phyloP scores from a whole-genome alignment of 306 rosid species.

The Fragaria nilgerrensis region DNA sequence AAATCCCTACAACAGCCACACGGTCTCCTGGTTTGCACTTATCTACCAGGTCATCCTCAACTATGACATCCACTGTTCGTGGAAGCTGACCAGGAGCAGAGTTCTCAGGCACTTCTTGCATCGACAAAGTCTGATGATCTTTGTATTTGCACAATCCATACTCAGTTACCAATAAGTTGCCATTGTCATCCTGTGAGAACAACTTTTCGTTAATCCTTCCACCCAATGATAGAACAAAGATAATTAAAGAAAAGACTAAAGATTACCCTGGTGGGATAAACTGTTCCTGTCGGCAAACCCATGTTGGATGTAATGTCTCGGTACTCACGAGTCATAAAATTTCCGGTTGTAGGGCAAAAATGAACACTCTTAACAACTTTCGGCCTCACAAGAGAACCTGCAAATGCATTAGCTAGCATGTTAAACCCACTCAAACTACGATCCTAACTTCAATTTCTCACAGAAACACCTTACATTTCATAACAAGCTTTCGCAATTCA shows the following conservation, averaged over 20 bases:
- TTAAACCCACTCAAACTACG: constrained; percentile 17
- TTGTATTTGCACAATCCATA: constrained; percentile 90
- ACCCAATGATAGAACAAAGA: constrained; percentile 7
- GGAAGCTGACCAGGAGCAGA: constrained; percentile 99
- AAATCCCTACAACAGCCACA: constrained; percentile 82
- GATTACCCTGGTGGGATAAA: constrained; percentile 97
- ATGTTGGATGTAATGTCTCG: constrained; percentile 91
- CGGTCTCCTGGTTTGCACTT: constrained; percentile 99
- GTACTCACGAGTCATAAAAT: constrained; percentile 75
- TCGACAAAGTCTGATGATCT: constrained; percentile 91
- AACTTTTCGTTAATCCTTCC: constrained; percentile 10
- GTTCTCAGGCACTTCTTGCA: constrained; percentile 99
- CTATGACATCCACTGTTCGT: constrained; percentile 83
- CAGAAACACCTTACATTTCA: background rate
- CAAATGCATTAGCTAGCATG: constrained; percentile 21
- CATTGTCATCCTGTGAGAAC: constrained; percentile 71
- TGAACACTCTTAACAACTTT: constrained; percentile 98
- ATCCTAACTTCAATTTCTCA: background rate
- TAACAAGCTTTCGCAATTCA: background rate
- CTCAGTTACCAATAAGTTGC: constrained; percentile 92
- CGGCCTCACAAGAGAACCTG: constrained; percentile 97
- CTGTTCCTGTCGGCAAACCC: constrained; percentile 95
- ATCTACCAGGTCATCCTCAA: constrained; percentile 95
- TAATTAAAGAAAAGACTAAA: constrained; percentile 27
- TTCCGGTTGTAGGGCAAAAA: constrained; percentile 79